Conservation (phyloP, 768 basidiomycete species). For the Boletus pseudopeckii region DNA sequence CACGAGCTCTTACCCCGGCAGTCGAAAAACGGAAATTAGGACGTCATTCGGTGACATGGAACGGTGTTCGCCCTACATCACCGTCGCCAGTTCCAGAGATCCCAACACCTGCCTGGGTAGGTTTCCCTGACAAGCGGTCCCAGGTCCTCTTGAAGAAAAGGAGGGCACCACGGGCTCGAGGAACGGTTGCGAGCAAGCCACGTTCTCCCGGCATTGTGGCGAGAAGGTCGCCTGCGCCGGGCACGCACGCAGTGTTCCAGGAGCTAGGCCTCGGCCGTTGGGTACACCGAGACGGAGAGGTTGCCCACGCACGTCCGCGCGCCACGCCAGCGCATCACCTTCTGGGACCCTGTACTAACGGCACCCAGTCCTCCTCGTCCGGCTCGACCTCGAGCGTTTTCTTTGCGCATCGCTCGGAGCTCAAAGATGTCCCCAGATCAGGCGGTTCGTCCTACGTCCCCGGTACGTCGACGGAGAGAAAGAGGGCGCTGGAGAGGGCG, state of each 20-base stretch:
- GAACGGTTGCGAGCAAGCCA: not conserved
- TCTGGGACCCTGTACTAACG: not conserved
- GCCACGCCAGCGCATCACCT: too few relatives aligned
- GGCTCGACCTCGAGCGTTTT: not conserved
- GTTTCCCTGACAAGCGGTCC: constrained; percentile 37
- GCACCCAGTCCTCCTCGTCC: not conserved
- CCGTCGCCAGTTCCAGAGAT: constrained; percentile 86
- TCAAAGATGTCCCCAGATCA: not conserved
- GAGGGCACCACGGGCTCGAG: not conserved
- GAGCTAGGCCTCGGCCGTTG: not conserved
- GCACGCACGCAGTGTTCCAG: not conserved
- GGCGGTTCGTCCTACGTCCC: not conserved
- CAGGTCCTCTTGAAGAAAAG: constrained; percentile 33
- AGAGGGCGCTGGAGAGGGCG: too few relatives aligned
- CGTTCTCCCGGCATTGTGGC: not conserved
- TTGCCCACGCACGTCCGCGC: not conserved
- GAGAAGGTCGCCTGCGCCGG: not conserved
- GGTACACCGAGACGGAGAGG: not conserved
- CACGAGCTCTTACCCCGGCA: constrained; percentile 34
- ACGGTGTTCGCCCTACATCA: constrained; percentile 49
- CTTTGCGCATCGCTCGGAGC: not conserved
- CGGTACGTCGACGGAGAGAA: too few relatives aligned
- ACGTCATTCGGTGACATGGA: not conserved
- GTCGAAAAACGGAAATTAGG: not conserved
- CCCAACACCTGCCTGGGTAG: constrained; percentile 49